Evolutionary conservation across 257 asterid species (phyloP).

Genomic region (Petunia axillaris): DNA sequence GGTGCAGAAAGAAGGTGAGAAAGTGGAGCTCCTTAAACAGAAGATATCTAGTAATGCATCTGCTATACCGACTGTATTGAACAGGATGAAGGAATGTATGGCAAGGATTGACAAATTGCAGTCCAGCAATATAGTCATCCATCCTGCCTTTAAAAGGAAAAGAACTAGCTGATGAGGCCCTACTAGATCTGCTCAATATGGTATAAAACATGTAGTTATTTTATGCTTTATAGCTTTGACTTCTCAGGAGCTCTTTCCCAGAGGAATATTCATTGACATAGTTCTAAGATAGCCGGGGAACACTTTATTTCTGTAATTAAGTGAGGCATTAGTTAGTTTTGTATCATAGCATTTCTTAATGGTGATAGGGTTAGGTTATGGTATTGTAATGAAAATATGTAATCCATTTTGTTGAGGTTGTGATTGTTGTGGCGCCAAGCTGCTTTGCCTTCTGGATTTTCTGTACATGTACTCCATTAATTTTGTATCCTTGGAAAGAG

Average conservation of each 20-base stretch:
- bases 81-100: slow-evolving; percentile 71
- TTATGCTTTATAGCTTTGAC: background rate
- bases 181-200: slow-evolving; percentile 5
- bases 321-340: slow-evolving; percentile 15
- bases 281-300: slow-evolving; percentile 7
- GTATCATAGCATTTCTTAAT: background rate
- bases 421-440: background rate
- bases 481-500: background rate
- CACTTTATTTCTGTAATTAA: slow-evolving; percentile 9
- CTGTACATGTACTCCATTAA: background rate
- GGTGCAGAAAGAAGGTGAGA: slow-evolving; percentile 48
- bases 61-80: slow-evolving; percentile 52
- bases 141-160: slow-evolving; percentile 72
- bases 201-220: slow-evolving; percentile 1
- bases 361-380: background rate
- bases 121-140: slow-evolving; percentile 47
- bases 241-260: background rate
- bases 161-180: slow-evolving; percentile 35
- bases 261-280: background rate
- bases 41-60: slow-evolving; percentile 65
- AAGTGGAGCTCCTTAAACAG: slow-evolving; percentile 59
- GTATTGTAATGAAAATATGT: background rate
- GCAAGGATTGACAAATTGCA: slow-evolving; percentile 59
- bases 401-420: slow-evolving; percentile 11
- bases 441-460: background rate